Evolutionary conservation across 805 yeast species (phyloP), one percentile per base, ranked within the genome.

Genomic region (Candida taoyuanica): DNA sequence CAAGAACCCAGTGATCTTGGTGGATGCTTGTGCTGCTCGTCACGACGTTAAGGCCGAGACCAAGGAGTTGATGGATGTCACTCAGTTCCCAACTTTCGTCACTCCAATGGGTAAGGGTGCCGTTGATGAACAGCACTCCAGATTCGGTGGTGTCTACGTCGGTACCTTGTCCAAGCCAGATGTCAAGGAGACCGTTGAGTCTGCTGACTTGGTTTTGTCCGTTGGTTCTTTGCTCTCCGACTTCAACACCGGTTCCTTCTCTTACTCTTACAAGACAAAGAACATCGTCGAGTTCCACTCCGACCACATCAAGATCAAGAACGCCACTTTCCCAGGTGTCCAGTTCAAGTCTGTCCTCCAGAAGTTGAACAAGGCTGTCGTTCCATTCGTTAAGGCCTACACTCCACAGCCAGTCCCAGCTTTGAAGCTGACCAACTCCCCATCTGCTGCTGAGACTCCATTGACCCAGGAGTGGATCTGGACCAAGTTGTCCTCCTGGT

Each of bases 21-120:
- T 85, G 32, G 95, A 85, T 67, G 95, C 95, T 33, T 85, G 95
- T 72, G 86, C 89, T 43, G 67, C 81, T 34, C 74, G 95, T 66
- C 94, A 85, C 65, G 68, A 70, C 48, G 83, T 80, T 48, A 71
- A 70, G 56, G 62, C 62, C n/a, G 85, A 80, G 62, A 81, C 84
- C 43, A 67, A 64, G 45, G 63, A 70, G 50, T 71, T 85, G 58
- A 80, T 81, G 35, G 73, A 74, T 40, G 59, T 66, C 42, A 83
- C 94, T 34, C 77, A 81, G 60, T 85, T 78, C 78, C 91, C 93
- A 32, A 81, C 82, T 34, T 85, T 77, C 63, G 81, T 81, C 40
- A 86, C 95, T 37, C 95, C 95, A 53, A 84, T 85, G 93, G 95
- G 95, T 64, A 85, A 85, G 64, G 82, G 87, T 43, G 70, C 77